These are phyloP conservation scores for Syncephalis fuscata DNA, from an alignment of 371 early-diverging fungal species.

Conservation along the genomic window DNA sequence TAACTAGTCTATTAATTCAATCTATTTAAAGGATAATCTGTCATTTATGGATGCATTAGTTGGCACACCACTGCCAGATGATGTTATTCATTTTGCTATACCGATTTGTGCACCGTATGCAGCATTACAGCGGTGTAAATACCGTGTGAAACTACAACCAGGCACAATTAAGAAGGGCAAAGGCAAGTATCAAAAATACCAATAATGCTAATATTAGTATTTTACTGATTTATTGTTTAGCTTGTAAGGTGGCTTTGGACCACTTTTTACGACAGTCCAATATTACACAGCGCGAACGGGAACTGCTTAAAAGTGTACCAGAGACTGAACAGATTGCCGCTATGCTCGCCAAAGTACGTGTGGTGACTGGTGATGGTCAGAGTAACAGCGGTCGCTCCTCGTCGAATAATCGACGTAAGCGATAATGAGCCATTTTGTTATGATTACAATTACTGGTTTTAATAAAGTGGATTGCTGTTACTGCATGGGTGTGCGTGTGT, in stretches of 20 bases:
- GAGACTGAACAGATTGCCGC: constrained; percentile 66
- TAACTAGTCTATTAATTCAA: too few species aligned
- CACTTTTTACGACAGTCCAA: constrained; percentile 31
- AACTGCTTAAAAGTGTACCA: constrained; percentile 64
- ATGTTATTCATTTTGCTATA: constrained; percentile 74
- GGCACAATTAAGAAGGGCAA: constrained; percentile 96
- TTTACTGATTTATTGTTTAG: constrained; percentile 1
- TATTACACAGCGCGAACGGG: constrained; percentile 46
- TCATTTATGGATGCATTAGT: constrained; percentile 64
- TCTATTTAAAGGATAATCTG: constrained; percentile 35
- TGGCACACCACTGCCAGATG: constrained; percentile 55
- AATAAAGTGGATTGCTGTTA: too few species aligned
- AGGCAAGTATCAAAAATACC: constrained; percentile 19
- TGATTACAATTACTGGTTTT: too few species aligned
- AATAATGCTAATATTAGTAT: not conserved
- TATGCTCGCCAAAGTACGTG: constrained; percentile 63
- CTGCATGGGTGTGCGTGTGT: too few species aligned
- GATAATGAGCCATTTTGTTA: too few species aligned
- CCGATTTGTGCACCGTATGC: constrained; percentile 94
- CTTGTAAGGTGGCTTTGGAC: constrained; percentile 11
- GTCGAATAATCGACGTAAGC: too few species aligned
- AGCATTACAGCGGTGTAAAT: constrained; percentile 80
- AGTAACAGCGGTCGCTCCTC: too few species aligned
- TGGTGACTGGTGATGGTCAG: too few species aligned
- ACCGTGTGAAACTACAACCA: constrained; percentile 88